Evolutionary conservation across 2,329 filamentous ascomycete species (phyloP).

Genomic region (Massarina eburnea): DNA sequence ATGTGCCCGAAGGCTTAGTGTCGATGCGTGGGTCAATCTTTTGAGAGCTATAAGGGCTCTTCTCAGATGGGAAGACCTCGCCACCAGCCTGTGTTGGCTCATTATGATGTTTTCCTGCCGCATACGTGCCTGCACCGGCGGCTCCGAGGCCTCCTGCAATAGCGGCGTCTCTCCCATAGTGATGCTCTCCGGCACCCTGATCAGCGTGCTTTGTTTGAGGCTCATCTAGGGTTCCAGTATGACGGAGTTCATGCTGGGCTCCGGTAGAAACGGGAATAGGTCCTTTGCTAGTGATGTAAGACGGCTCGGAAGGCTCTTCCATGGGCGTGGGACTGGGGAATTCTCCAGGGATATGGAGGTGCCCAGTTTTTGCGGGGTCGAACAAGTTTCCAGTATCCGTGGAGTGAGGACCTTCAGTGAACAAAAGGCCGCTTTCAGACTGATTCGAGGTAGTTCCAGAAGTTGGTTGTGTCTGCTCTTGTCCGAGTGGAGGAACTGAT

Average conservation of each 20-base stretch:
- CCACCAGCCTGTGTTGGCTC: conserved; percentile 4
- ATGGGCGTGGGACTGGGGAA: conserved; percentile 34
- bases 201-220: conserved; percentile 16
- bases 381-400: conserved; percentile 30
- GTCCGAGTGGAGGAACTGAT: conserved; percentile 1
- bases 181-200: conserved; percentile 17
- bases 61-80: conserved; percentile 16
- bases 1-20: conserved; percentile 13
- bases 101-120: conserved; percentile 14
- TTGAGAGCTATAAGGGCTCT: conserved; percentile 29
- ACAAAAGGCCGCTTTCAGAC: conserved; percentile 8
- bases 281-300: conserved; percentile 8
- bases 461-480: conserved; percentile 12
- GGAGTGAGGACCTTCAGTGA: conserved; percentile 28
- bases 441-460: conserved; percentile 1
- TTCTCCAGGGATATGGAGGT: conserved; percentile 37
- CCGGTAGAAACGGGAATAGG: conserved; percentile 5
- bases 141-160: conserved; percentile 27
- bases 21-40: conserved; percentile 31
- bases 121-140: conserved; percentile 26
- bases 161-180: conserved; percentile 28
- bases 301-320: conserved; percentile 28
- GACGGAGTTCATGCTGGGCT: conserved; percentile 21
- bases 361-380: conserved; percentile 14
- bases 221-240: conserved; percentile 25